Base-by-base conservation (phyloP, 495 filamentous ascomycete genomes). In the Articulospora tetracladia region DNA sequence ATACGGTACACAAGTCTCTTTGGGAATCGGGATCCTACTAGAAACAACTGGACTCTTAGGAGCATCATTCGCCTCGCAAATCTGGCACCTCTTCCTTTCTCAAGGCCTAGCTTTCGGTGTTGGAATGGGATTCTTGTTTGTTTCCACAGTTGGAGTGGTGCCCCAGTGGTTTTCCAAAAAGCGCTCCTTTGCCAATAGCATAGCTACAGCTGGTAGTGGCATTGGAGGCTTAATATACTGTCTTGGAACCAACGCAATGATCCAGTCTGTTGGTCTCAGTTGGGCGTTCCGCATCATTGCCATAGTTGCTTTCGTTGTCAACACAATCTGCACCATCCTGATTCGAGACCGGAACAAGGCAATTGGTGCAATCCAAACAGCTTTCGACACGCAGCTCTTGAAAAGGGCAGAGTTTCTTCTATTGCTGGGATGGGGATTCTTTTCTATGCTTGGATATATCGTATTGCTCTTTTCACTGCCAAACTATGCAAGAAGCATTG, bases 101-200 rank as follows among this genome's bases (percentile, higher is more conserved):
- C 86, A 90, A 68, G 89, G 86, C n/a, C 69, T 90, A 25, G 80
- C 83, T 47, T 88, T 90, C 64, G 88, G 88, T 25, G 78, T 78
- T 64, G 88, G 88, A 1, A 85, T 90, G 78, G 87, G 89, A 1
- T 84, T 91, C 57, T 73, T 89, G 7, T 92, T 90, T 70, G 85
- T 86, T 12, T 82, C 80, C 25, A 83, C 79, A 46, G 82, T 88
- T 12, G 79, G 81, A 12, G 82, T 90, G 49, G 75, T 85, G 0
- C 82, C 86, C 1, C 87, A 90, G 59, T 91, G 89, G 89, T 92
- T 92, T 69, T 74, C 74, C 24, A 79, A 76, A 7, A 76, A 77
- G 15, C 76, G 87, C 1, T 81, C 81, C 54, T 74, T 91, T 24
- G 87, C 88, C 8, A 86, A 84, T 66, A 86, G 86, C 3, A 85